phyloP scores from a whole-genome alignment of 805 yeast genomes.

The Dipodascus albidus region DNA sequence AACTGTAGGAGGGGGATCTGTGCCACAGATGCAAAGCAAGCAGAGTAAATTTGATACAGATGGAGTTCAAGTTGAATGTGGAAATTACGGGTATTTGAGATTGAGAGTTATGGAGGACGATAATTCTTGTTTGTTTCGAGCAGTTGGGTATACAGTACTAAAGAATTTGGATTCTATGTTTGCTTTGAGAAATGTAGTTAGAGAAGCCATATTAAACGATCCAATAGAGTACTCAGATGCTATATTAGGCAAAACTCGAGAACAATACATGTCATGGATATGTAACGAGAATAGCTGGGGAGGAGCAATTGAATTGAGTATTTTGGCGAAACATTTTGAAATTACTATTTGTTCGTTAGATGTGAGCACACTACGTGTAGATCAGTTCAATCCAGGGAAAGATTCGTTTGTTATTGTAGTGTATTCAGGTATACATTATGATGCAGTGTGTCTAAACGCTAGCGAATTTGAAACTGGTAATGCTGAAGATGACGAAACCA shows the following conservation, averaged over 20 bases:
- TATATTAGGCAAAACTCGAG: slow-evolving; percentile 40
- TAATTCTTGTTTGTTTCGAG: slow-evolving; percentile 65
- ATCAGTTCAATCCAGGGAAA: slow-evolving; percentile 39
- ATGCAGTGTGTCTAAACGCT: slow-evolving; percentile 37
- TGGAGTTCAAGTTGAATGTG: slow-evolving; percentile 9
- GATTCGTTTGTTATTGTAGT: slow-evolving; percentile 39
- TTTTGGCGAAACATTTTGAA: slow-evolving; percentile 40
- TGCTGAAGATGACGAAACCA: slow-evolving; percentile 28
- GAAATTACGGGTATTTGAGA: slow-evolving; percentile 28
- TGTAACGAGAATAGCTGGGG: slow-evolving; percentile 57
- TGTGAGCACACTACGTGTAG: slow-evolving; percentile 47
- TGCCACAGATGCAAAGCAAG: too few species aligned
- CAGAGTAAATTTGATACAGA: neutral
- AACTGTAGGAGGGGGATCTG: neutral
- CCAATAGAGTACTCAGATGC: slow-evolving; percentile 41
- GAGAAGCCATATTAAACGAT: slow-evolving; percentile 32
- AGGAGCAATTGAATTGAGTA: slow-evolving; percentile 67
- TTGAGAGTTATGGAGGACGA: slow-evolving; percentile 61
- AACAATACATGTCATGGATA: slow-evolving; percentile 53
- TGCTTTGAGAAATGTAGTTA: slow-evolving; percentile 42
- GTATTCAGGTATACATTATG: slow-evolving; percentile 69
- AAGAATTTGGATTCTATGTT: slow-evolving; percentile 33
- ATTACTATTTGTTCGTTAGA: slow-evolving; percentile 51
- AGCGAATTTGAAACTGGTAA: slow-evolving; percentile 10
- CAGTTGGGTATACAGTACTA: slow-evolving; percentile 43